Base-by-base conservation (phyloP, 495 filamentous ascomycete species). In the Darksidea phi region DNA sequence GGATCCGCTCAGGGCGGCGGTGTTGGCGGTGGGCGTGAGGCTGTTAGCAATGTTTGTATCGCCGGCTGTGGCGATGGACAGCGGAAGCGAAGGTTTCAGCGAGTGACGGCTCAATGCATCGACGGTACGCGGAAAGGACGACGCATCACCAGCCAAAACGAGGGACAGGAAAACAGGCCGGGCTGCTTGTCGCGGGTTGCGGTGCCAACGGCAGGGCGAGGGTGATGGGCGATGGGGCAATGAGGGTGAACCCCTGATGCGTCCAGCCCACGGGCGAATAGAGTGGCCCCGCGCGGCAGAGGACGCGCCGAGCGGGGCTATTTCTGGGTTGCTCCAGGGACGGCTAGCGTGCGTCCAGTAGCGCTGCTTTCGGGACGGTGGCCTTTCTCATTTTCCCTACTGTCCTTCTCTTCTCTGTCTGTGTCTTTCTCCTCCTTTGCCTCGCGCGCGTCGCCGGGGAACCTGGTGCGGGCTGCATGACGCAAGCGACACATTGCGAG, bases 61-160 rank as follows among this genome's bases (percentile, higher is more conserved):
- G 13, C 13, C 18, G 15, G 17, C 45, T 42, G 47, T 20, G 56
- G 47, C 34, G n/a, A 23, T 15, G 48, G 5, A 48, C 12, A 7
- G 34, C 15, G 21, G 8, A 36, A 18, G 37, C 32, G n/a, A 17
- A 3, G 24, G 59, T 54, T 55, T 61, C 52, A 65, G 61, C 61
- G 61, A 65, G 61, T 59, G 61, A 65, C 61, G 56, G 54, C 34
- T 57, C 28, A 59, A 55, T 48, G 60, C 60, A 63, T 43, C 20
- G 18, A 17, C 41, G 52, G 43, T 36, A 50, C n/a, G 28, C 32
- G 52, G 7, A 37, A 52, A 52, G 49, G 34, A 52, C 49, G 49
- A 52, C 13, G n/a, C 23, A 52, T 28, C 11, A 47, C 21, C 46
- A 36, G 59, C 38, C 59, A 62, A 10, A 54, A 65, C 55, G 61